Conservation (phyloP, 352 stramenopile species). For the Phytophthora pseudosyringae region DNA sequence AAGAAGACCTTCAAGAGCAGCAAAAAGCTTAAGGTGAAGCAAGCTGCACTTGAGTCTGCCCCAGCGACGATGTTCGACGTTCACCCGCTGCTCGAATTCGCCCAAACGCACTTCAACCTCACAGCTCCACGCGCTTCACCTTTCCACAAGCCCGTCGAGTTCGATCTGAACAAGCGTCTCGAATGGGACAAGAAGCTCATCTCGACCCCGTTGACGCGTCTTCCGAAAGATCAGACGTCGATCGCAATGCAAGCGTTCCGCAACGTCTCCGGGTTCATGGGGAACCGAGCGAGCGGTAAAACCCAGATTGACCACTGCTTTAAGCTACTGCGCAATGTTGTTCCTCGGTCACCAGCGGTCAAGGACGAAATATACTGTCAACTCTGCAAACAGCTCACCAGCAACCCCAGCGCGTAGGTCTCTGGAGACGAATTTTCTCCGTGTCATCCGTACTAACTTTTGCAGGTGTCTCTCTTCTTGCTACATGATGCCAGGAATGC, state of each 20-base stretch:
- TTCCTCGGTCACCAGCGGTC: conserved; percentile 55
- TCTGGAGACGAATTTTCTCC: neutral
- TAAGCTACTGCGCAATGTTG: conserved; percentile 76
- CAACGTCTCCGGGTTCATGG: conserved; percentile 85
- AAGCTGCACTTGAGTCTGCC: conserved; percentile 6
- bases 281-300: conserved; percentile 68
- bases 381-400: conserved; percentile 78
- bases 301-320: conserved; percentile 69
- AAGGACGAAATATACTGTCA: conserved; percentile 87
- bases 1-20: conserved; percentile 25
- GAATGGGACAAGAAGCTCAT: conserved; percentile 71
- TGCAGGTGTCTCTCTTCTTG: neutral
- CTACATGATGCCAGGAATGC: conserved; percentile 37
- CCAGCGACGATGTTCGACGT: conserved; percentile 23
- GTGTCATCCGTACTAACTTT: conserved; percentile 10
- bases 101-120: conserved; percentile 46
- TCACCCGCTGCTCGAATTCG: conserved; percentile 53
- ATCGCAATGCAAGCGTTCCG: conserved; percentile 72
- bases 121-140: conserved; percentile 19
- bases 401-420: conserved; percentile 57
- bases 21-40: conserved; percentile 17
- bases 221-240: conserved; percentile 49
- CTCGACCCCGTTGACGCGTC: conserved; percentile 51
- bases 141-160: conserved; percentile 35
- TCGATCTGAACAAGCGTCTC: conserved; percentile 60